Base-by-base conservation (phyloP, 1,284 basidiomycete genomes). In the Mycosarcoma mackinlayi region DNA sequence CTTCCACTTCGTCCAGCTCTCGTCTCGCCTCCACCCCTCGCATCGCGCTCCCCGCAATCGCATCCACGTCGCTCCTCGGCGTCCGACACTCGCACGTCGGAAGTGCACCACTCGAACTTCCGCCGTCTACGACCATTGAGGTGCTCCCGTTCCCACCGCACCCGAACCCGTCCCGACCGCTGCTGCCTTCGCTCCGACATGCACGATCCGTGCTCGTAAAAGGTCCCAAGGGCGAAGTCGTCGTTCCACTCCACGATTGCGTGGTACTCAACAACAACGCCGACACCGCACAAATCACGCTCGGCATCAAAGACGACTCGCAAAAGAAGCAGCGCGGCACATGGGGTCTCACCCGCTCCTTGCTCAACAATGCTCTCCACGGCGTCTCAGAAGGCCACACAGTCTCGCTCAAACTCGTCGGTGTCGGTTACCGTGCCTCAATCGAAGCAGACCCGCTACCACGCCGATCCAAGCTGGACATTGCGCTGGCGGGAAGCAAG, bases 291-390 rank as follows among this genome's bases (percentile, higher is more conserved):
- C 13, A 38, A 0, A 47, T 80, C 21, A 44, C 59, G 1, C 54
- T 96, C n/a, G 71, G 86, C 8, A 89, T 97, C 1, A 87, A 91
- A 77, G 87, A 94, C 80, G 85, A 89, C 4, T 85, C 86, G 46
- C 80, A 88, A 44, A 92, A 93, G 84, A 84, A 88, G 47, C 93
- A 96, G 83, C 87, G 92, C 37, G 88, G 90, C 46, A 89, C 93
- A 85, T 98, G 95, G 95, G 95, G 95, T 11, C 88, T 92, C 38
- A 95, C 93, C 3, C 89, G 95, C 45, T 91, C 93, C 0, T 87
- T 94, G 60, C 90, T 97, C 79, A 85, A 87, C 70, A 98, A 98
- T 80, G 94, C 94, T 16, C 88, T 98, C 67, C 86, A 86, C 16
- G 96, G 96, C 47, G 94, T 98, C 84, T 90, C 91, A 1, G 87